These are phyloP conservation scores for Lyophyllum semitale DNA, from an alignment of 768 basidiomycete genomes.

Conservation along the genomic window DNA sequence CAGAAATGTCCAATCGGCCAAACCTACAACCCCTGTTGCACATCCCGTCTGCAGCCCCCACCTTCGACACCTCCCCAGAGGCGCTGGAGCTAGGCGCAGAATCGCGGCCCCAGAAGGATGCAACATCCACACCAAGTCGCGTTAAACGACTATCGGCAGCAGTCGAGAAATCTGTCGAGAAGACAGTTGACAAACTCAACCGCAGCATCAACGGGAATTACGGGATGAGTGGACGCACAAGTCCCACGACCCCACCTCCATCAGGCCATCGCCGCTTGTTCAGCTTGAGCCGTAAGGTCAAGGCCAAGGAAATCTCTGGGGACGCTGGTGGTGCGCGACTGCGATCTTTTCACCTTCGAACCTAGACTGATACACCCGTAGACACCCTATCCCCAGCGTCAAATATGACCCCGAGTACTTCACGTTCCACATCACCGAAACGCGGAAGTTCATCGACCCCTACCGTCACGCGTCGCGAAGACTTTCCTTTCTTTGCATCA, in stretches of 20 bases:
- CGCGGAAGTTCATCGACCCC: conserved; percentile 12
- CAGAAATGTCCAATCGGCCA: conserved; percentile 24
- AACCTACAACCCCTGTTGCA: conserved; percentile 25
- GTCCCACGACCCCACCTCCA: conserved; percentile 31
- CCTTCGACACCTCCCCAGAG: conserved; percentile 33
- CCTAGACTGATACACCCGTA: conserved; percentile 13
- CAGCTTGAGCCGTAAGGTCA: conserved; percentile 55
- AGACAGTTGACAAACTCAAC: conserved; percentile 67
- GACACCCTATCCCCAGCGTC: conserved; percentile 25
- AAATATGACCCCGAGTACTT: conserved; percentile 32
- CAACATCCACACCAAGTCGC: conserved; percentile 40
- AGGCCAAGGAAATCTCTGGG: conserved; percentile 42
- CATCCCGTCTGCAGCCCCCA: conserved; percentile 22
- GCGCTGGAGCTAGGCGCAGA: conserved; percentile 30
- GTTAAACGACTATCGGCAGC: conserved; percentile 53
- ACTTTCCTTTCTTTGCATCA: conserved; percentile 43
- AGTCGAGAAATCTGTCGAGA: conserved; percentile 48
- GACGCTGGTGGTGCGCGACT: conserved; percentile 30
- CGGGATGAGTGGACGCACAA: conserved; percentile 33
- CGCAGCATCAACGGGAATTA: conserved; percentile 54
- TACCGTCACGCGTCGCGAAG: conserved; percentile 34
- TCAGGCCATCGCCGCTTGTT: conserved; percentile 52
- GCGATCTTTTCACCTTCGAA: background rate
- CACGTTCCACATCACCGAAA: conserved; percentile 30
- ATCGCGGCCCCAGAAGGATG: conserved; percentile 24